Base-by-base conservation (phyloP, 441 rosid species). In the Gossypium trilobum region DNA sequence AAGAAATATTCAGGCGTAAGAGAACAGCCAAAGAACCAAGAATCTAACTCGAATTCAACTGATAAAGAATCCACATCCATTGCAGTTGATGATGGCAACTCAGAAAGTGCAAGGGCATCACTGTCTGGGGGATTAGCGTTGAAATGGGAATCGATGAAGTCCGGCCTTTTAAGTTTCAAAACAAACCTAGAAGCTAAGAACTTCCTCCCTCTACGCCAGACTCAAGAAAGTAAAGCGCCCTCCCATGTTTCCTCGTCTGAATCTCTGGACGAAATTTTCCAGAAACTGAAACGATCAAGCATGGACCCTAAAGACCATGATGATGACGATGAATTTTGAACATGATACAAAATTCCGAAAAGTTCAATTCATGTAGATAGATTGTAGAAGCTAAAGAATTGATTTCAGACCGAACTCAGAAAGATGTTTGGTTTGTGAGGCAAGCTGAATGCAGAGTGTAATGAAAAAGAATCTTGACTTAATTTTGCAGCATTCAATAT, bases 131-230 rank as follows among this genome's bases (percentile, higher is more conserved):
- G 83, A 65, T 73, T 87, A 66, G 77, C 78, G 6, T 80, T 81
- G 0, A 89, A 79, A 78, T 91, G 92, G 96, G 84, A 75, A 73
- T 85, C 89, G 8, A 84, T 89, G 93, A 91, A 87, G 84, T 83
- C 75, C 5, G 87, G 91, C 23, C 85, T 87, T 60, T 87, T 83
- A 73, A 83, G 67, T 78, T 86, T 91, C 75, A 91, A 79, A 79
- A 82, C 87, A 0, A 91, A 83, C 48, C 68, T 88, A 13, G 93
- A 81, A 14, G 82, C 84, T 6, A 80, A 81, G 72, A 86, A 71
- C 23, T 85, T 86, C 75, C 75, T 85, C 44, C 89, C 87, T n/a
- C 5, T 83, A 70, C 78, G 80, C 23, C 91, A 86, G 76, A 77
- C n/a, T 4, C 84, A 75, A 80, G 87, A 85, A 76, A 63, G 77